Conservation (phyloP, 352 stramenopile genomes). For the Plasmopara halstedii region DNA sequence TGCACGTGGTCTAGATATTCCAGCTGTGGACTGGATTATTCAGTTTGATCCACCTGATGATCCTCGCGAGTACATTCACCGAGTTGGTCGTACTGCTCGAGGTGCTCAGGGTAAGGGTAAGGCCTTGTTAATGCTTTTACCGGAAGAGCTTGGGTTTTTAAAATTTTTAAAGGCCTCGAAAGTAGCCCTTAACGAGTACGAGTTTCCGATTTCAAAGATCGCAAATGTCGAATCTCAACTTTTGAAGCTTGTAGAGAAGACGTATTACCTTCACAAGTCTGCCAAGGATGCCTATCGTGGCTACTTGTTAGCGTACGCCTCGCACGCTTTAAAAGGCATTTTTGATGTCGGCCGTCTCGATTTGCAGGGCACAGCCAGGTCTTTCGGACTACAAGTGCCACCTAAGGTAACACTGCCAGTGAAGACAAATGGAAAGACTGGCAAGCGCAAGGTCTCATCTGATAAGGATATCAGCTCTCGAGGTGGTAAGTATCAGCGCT, state of each 20-base stretch:
- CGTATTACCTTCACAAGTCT: conserved; percentile 98
- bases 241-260: conserved; percentile 97
- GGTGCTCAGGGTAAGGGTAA: conserved; percentile 87
- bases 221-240: conserved; percentile 97
- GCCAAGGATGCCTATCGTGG: conserved; percentile 96
- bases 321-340: conserved; percentile 96
- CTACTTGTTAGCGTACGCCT: conserved; percentile 97
- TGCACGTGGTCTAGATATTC: conserved; percentile 96
- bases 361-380: conserved; percentile 92
- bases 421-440: conserved; percentile 74
- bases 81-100: conserved; percentile 80
- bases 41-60: conserved; percentile 99
- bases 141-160: conserved; percentile 97
- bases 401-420: conserved; percentile 95
- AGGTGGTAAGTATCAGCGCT: conserved; percentile 57
- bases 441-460: conserved; percentile 61
- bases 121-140: conserved; percentile 96
- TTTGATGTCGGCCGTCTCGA: conserved; percentile 98
- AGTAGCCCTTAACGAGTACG: conserved; percentile 98
- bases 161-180: conserved; percentile 97
- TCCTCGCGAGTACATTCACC: conserved; percentile 98
- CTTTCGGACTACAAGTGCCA: conserved; percentile 96
- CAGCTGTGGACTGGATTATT: conserved; percentile 98
- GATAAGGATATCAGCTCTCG: conserved; percentile 39
- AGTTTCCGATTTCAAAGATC: conserved; percentile 97